phyloP scores from a whole-genome alignment of 1,139 yeast genomes.

The Arxiozyma slooffiae region DNA sequence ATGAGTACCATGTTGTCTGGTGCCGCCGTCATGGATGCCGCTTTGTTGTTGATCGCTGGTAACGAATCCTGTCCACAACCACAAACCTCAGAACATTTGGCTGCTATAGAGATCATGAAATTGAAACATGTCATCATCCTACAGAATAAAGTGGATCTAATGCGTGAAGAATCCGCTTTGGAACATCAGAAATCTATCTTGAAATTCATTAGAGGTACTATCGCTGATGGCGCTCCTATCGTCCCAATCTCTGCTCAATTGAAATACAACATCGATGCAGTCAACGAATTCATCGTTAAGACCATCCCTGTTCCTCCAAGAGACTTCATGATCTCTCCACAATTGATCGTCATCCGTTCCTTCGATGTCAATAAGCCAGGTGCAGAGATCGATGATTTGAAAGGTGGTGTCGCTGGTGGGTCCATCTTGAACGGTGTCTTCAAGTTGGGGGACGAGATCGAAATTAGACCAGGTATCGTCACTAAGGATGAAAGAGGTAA shows the following conservation, averaged over 20 bases:
- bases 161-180: conserved; percentile 93
- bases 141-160: conserved; percentile 96
- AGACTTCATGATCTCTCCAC: conserved; percentile 88
- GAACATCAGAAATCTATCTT: conserved; percentile 91
- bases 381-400: conserved; percentile 90
- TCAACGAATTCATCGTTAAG: conserved; percentile 90
- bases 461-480: conserved; percentile 76
- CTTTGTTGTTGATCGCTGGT: conserved; percentile 89
- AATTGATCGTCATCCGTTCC: conserved; percentile 94
- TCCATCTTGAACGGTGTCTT: conserved; percentile 94
- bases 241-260: conserved; percentile 98
- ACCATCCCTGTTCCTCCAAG: conserved; percentile 94
- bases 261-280: conserved; percentile 97
- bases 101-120: conserved; percentile 99
- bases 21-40: conserved; percentile 99
- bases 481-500: conserved; percentile 89
- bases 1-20: conserved; percentile 99
- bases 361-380: conserved; percentile 99
- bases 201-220: conserved; percentile 91
- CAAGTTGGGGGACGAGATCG: conserved; percentile 95
- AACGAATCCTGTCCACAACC: conserved; percentile 99
- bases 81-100: conserved; percentile 97
- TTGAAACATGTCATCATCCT: conserved; percentile 91
- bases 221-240: conserved; percentile 98
- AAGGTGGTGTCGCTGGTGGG: conserved; percentile 99